Evolutionary conservation across 2,329 filamentous ascomycete genomes (phyloP).

Genomic region (Colletotrichum sp.): DNA sequence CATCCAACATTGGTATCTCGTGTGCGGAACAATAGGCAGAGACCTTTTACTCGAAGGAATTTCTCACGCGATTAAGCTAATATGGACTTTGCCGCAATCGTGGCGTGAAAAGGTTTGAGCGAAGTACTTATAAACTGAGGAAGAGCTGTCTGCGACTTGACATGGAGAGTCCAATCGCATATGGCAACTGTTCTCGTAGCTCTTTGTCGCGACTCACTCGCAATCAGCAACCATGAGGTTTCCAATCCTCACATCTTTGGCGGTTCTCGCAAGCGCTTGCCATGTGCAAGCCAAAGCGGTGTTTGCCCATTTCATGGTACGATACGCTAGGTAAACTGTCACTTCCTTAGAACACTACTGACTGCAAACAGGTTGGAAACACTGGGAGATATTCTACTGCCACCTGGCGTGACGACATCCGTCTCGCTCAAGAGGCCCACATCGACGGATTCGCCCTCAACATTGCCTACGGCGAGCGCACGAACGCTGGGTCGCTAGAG

Average conservation of each 20-base stretch:
- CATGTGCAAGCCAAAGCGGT: background rate
- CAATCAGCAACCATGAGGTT: background rate
- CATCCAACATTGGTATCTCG: background rate
- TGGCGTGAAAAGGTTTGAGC: background rate
- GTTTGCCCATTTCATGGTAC: background rate
- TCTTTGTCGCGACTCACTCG: background rate
- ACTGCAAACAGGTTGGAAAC: background rate
- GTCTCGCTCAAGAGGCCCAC: slow-evolving; percentile 6
- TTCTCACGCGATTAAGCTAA: rapidly evolving
- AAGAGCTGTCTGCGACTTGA: background rate
- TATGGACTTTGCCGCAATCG: background rate
- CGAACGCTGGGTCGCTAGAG: slow-evolving; percentile 7
- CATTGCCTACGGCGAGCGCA: background rate
- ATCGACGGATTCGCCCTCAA: slow-evolving; percentile 18
- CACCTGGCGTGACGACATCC: slow-evolving; percentile 14
- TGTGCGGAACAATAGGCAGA: background rate
- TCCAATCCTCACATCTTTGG: background rate
- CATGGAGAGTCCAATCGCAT: background rate
- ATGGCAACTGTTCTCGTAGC: rapidly evolving
- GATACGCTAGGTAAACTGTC: rapidly evolving
- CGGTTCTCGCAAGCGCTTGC: background rate
- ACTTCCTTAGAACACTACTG: background rate
- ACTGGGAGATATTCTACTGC: slow-evolving; percentile 31
- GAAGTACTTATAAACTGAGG: background rate
- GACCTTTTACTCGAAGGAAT: background rate